Base-by-base conservation (phyloP, 1,139 yeast species). In the Candida neerlandica region DNA sequence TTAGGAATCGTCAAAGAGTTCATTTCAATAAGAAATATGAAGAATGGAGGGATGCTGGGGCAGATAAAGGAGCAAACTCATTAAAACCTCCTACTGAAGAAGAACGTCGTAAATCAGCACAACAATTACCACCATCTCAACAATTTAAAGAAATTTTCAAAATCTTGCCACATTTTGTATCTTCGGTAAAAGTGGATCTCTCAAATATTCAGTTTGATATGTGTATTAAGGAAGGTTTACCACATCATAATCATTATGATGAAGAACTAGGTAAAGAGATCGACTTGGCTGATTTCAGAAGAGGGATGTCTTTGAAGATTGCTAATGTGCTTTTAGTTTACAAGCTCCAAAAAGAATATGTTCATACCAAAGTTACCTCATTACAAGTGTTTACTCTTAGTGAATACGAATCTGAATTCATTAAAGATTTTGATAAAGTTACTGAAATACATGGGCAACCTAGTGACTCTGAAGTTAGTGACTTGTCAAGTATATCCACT, bases 171-270 rank as follows among this genome's bases (percentile, higher is more conserved):
- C 42, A 58, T 0, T 55, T 63, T 37, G 45, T 76, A 4, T 56
- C 65, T 2, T 58, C 67, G 2, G 54, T 73, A 9, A 67, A 64
- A 51, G 48, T 70, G 21, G 61, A 61, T 19, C 53, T 73, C 11
- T 51, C 66, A 3, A 58, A 63, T 18, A 45, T 74, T 16, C 71
- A 69, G 48, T 63, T 70, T 1, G 76, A 73, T 50, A 62, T 76
- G 12, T 64, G 73, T 15, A 75, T 80, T 52, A 74, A 74, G 49
- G 81, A 76, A 51, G 71, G 72, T 4, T 60, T 77, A 16, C 81
- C 81, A 0, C 62, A 66, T 45, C 71, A 69, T 46, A 52, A 54
- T 1, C 57, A 70, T 10, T 58, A 46, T 40, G 75, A 71, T 44
- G 60, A 61, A 1, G 52, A 53, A 2, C 46, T 65, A 1, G 60